Evolutionary conservation across 768 basidiomycete species (phyloP).

Genomic region (Russula sp.): DNA sequence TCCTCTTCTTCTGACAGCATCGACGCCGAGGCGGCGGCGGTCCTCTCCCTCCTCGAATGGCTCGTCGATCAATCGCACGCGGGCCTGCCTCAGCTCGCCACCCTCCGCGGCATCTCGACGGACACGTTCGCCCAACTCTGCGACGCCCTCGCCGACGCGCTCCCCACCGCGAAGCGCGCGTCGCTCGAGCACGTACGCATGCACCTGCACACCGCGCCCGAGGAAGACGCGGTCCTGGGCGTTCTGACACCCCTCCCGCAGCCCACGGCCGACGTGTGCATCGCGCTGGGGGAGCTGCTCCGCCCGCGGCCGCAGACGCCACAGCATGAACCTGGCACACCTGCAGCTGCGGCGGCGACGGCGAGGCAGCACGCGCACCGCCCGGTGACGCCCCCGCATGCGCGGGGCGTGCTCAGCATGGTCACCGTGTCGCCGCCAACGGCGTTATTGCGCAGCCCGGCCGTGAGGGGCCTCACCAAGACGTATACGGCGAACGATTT

Average conservation of each 20-base stretch:
- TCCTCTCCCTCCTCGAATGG: constrained; percentile 51
- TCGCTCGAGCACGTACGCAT: constrained; percentile 33
- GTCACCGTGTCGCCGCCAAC: constrained; percentile 65
- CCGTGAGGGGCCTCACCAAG: constrained; percentile 74
- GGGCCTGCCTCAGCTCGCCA: constrained; percentile 38
- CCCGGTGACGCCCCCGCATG: constrained; percentile 29
- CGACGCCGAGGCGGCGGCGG: constrained; percentile 30
- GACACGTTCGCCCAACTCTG: constrained; percentile 45
- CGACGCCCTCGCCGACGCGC: constrained; percentile 33
- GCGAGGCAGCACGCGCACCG: constrained; percentile 28
- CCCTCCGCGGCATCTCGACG: constrained; percentile 44
- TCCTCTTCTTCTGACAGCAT: constrained; percentile 23
- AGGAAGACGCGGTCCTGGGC: constrained; percentile 18
- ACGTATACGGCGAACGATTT: constrained; percentile 80
- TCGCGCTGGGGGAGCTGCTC: background rate
- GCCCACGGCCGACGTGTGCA: background rate
- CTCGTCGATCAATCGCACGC: constrained; percentile 35
- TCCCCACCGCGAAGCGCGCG: constrained; percentile 28
- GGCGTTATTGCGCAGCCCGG: constrained; percentile 62
- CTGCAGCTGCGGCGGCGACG: background rate
- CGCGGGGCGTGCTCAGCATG: constrained; percentile 53
- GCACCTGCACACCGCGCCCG: constrained; percentile 28
- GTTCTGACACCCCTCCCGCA: constrained; percentile 1
- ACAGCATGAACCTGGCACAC: background rate
- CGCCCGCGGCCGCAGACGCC: background rate